These are phyloP conservation scores for Mycena pura DNA, from an alignment of 768 basidiomycete genomes.

Conservation along the genomic window DNA sequence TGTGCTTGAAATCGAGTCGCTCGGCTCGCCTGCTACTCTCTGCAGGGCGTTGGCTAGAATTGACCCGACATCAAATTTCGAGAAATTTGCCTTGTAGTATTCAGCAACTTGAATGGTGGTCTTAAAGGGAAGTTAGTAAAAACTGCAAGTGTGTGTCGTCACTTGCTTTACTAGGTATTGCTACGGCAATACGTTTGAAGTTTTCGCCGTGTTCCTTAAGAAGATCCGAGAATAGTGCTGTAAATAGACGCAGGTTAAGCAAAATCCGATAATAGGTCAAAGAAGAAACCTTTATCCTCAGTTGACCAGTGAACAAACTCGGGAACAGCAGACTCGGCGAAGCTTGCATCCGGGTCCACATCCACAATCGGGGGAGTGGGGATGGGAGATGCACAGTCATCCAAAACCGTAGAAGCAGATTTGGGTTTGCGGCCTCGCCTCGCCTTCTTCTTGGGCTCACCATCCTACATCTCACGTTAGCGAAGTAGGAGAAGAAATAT, in stretches of 20 bases:
- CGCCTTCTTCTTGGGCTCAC: constrained; percentile 35
- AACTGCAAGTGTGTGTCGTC: too few relatives aligned
- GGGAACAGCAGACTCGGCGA: constrained; percentile 33
- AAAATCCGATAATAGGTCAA: neutral
- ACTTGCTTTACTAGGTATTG: constrained; percentile 67
- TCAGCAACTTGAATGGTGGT: constrained; percentile 62
- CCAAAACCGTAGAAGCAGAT: constrained; percentile 31
- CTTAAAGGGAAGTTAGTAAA: constrained; percentile 35
- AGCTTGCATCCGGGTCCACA: constrained; percentile 26
- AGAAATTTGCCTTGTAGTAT: constrained; percentile 54
- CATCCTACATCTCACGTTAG: constrained; percentile 28
- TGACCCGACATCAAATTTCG: constrained; percentile 47
- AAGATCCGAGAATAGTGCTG: constrained; percentile 54
- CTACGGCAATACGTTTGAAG: constrained; percentile 71
- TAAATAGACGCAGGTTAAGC: constrained; percentile 39
- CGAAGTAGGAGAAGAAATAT: constrained; percentile 1
- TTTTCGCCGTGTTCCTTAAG: constrained; percentile 70
- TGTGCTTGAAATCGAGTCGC: neutral
- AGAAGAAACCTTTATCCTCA: constrained; percentile 65
- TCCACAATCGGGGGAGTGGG: constrained; percentile 26
- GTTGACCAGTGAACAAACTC: constrained; percentile 63
- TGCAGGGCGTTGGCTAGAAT: constrained; percentile 38
- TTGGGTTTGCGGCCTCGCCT: constrained; percentile 44
- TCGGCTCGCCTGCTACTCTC: neutral
- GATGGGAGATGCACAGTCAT: constrained; percentile 25